Evolutionary conservation across 768 basidiomycete genomes (phyloP), one percentile per base, ranked within the genome.

Genomic region (Lactarius akahatsu): DNA sequence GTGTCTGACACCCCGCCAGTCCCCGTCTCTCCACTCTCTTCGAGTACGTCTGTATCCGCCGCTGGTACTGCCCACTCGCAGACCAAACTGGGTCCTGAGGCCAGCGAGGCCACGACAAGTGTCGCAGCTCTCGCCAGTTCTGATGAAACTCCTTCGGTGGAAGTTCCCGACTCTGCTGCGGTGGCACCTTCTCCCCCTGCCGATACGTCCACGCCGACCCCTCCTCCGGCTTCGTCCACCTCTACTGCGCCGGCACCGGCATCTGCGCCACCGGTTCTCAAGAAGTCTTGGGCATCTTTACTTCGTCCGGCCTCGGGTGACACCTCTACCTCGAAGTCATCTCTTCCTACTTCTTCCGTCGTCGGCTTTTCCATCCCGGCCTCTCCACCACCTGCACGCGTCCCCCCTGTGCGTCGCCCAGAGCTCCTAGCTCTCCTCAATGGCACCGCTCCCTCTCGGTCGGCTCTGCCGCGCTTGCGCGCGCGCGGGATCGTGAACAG

Each of bases 401-500:
- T 59, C 54, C 71, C 23, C 11, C 73, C 36, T 36, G 62, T 41
- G 23, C 74, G 63, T 64, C 84, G 82, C 61, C 77, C 3, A 5
- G 86, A 85, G 66, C 75, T 91, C 3, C 67, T 88, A 9, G 77
- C 77, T 0, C 80, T 90, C n/a, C 78, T 91, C 1, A 84, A 77
- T 10, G 76, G 77, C 1, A 79, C 78, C 0, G 73, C 80, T 6
- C 66, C 75, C 5, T 68, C 69, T 4, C 65, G 70, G 23, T 63
- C 72, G 23, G 69, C 70, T 11, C 66, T 70, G 61, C 72, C 77
- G 2, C 76, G 75, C 57, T 83, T 92, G 40, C 79, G 81, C 8
- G 86, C 92, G 0, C 82, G 96, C 16, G 96, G 96, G 5, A 78
- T 99, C 58, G 82, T 98, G 71, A 99, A 99, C 76, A 90, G 86